Base-by-base conservation (phyloP, 2,329 filamentous ascomycete genomes). In the Trichoderma sp. region DNA sequence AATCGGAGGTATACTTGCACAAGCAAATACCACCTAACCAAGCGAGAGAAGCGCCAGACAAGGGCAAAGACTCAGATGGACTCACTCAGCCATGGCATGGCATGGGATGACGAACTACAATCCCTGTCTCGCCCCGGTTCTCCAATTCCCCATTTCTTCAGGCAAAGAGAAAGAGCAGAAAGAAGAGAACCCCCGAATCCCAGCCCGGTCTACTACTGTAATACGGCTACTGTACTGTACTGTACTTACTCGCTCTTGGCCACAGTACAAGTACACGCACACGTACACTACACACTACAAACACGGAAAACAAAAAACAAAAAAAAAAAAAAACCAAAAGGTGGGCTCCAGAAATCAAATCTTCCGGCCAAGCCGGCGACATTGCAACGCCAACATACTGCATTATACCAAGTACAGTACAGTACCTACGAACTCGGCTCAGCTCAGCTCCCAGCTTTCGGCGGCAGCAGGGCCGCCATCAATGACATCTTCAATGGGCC, bases 341-440 rank as follows among this genome's bases (percentile, higher is more conserved):
- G 57, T 45, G 27, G 37, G 37, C 27, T 48, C 57, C 27, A 32
- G 19, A 13, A 29, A 37, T 45, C 39, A 5, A 56, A n/a, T 17
- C 29, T 34, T 48, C 39, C 58, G 58, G 58, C 37, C 27, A 9
- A 60, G 58, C 58, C 58, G 57, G 58, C 58, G 58, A 48, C 35
- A 60, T 42, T n/a, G 29, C 19, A 45, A 19, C 37, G 7, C 58
- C n/a, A 50, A 25, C 9, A 9, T 25, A 50, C 6, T 12, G 10
- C 13, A 50, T 25, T 50, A 19, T 13, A n/a, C n/a, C n/a, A n/a
- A n/a, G n/a, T n/a, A n/a, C n/a, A n/a, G n/a, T n/a, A n/a, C n/a
- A n/a, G n/a, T n/a, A n/a, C n/a, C n/a, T n/a, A n/a, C n/a, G n/a
- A n/a, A n/a, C n/a, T n/a, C 15, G 27, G 10, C 25, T 27, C 19